Evolutionary conservation across 306 rosid genomes (phyloP), one percentile per base, ranked within the genome.

Genomic region (Echinosophora koreensis): DNA sequence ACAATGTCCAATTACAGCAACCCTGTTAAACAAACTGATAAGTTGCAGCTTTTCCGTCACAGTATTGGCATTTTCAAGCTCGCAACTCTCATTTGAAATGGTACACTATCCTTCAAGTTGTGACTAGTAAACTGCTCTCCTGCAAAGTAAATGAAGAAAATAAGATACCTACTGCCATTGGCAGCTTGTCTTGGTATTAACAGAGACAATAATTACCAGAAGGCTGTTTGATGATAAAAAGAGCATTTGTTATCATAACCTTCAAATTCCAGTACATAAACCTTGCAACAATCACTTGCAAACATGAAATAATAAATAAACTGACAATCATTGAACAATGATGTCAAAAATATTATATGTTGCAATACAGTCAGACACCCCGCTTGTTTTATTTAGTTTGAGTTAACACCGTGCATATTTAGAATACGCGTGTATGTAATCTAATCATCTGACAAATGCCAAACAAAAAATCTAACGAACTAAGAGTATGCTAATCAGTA

Each of bases 401-500:
- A 65, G 79, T 57, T 84, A 82, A 69, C 14, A 41, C 84, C 84
- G 63, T 73, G 81, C 81, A 78, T 77, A 68, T 56, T 17, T 49
- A 60, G 62, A 81, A 79, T 41, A 82, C 61, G 79, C 84, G 80
- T 15, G 76, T 44, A 71, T 16, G 58, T 17, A 83, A 79, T 50
- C 54, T 55, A 76, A 78, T 79, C 77, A 79, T 50, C 34, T 46
- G 49, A 76, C 52, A 58, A 71, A 80, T 61, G 79, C 66, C 66
- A 59, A 74, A 52, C 70, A 67, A 79, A 79, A 74, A 66, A 78
- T 52, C 64, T 28, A 66, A 38, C 74, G 46, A 73, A 70, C 69
- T 70, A 70, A 76, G 68, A 69, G 82, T 38, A 75, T 58, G 87
- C 79, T 75, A 71, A 79, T 72, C 75, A 79, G 84, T 51, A 78